Evolutionary conservation across 2,329 filamentous ascomycete genomes (phyloP), one percentile per base, ranked within the genome.

Genomic region (Epichloe typhina): DNA sequence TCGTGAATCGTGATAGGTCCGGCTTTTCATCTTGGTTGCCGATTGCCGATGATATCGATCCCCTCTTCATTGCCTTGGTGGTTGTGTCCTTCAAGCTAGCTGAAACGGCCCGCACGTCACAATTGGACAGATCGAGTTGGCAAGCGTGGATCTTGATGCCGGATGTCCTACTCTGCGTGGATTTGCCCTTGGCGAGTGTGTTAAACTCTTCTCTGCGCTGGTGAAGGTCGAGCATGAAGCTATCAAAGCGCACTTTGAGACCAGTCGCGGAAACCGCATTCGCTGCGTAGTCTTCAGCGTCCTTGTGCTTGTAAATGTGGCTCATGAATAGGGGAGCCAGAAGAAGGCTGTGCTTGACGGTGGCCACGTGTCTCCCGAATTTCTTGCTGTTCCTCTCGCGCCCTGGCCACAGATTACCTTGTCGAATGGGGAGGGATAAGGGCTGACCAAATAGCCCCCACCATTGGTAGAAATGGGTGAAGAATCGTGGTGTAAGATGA

Each of bases 241-340:
- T 96, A 66, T 97, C 91, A 48, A 98, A 80, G 49, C 90, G 84
- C 58, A 95, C 87, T 68, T 98, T 98, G 55, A 98, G 73, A n/a
- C 94, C 93, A 4, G 93, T 98, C 0, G 91, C 91, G 45, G 88
- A 93, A 5, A 95, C 87, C 0, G 84, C 76, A 49, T 70, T 74
- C 54, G 90, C 84, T 0, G 79, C 76, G 61, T 88, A 86, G 53
- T 95, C 89, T 62, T 96, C 91, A 0, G 82, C 82, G 61, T 98
- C 93, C 64, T 96, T 96, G 71, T 98, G 93, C 66, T 96, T 97
- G 72, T 98, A 98, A 35, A 98, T 89, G 60, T 98, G 93, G 58
- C 90, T 94, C 55, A 98, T 79, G 66, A 95, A 98, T 2, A 98
- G 71, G 0, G 93, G 93, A 2, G 93, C 95, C 15, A 98, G 73